Evolutionary conservation across 2,329 filamentous ascomycete genomes (phyloP), one percentile per base, ranked within the genome.

Genomic region (Beauveria caledonica): DNA sequence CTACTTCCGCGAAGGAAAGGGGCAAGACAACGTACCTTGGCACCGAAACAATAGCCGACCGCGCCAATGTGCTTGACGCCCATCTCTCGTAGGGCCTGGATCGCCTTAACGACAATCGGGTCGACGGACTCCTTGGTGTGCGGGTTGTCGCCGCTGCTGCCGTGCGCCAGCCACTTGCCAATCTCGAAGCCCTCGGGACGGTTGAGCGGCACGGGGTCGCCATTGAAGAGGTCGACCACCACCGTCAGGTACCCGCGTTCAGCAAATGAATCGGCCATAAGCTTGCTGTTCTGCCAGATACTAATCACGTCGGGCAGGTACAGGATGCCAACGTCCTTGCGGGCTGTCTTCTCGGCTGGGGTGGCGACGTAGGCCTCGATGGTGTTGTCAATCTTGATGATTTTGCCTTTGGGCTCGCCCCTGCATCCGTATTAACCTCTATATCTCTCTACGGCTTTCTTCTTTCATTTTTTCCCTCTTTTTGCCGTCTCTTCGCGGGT

Each of bases 21-120:
- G 9, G 42, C 9, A 48, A 45, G 19, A 25, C 10, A 17, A n/a
- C 72, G 68, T 77, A 82, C 60, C 85, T 81, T 82, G 17, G 81
- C 85, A 1, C 86, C 86, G 66, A 85, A 87, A 70, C 86, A 88
- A 71, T 87, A 88, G 3, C 85, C 86, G 0, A 82, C 80, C 2
- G 77, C 79, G 3, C 77, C 84, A 60, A 88, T 74, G 60, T 75
- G 78, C 55, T 76, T 76, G 21, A 80, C 72, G n/a, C 81, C 80
- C 40, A 78, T 70, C n/a, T 73, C 73, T 58, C 71, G 80, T 58
- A 91, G 70, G 60, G 83, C 78, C 70, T 83, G 81, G 68, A 88
- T 71, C 39, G 66, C 69, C 39, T 69, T 66, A 25, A 69, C 64
- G 33, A 73, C 64, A 19, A 75, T 66, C 44, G 71, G 68, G 51